Conservation (phyloP, 2,329 filamentous ascomycete species). For the Aspergillus persii region DNA sequence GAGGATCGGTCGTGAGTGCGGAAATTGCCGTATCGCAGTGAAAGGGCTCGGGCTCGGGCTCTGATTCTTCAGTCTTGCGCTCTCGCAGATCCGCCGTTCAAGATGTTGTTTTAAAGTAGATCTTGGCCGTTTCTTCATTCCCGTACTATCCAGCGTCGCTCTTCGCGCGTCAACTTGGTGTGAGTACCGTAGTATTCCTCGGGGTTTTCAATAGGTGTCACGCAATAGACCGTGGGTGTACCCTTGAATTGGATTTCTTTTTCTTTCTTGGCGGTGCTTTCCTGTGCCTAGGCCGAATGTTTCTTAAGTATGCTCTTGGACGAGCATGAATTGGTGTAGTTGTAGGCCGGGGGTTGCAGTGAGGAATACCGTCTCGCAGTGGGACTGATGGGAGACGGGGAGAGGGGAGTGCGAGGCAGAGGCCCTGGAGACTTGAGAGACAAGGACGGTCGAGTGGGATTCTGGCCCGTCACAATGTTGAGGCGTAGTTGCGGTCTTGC, state of each 20-base stretch:
- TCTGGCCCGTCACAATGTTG: conserved; percentile 42
- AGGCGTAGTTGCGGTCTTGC: conserved; percentile 48
- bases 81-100: not conserved
- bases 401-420: conserved; percentile 43
- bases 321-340: conserved; percentile 45
- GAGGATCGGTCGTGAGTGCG: conserved; percentile 4
- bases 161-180: conserved; percentile 45
- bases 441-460: conserved; percentile 35
- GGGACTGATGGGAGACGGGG: conserved; percentile 42
- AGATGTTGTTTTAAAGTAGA: not conserved
- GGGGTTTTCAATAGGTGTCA: conserved; percentile 49
- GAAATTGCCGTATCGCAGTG: not conserved
- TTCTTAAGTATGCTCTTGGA: conserved; percentile 52
- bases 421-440: conserved; percentile 45
- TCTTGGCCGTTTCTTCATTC: conserved; percentile 26
- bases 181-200: conserved; percentile 51
- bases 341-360: conserved; percentile 39
- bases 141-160: conserved; percentile 45
- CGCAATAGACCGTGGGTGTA: conserved; percentile 45
- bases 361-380: conserved; percentile 43
- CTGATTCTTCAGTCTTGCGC: not conserved
- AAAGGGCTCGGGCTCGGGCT: not conserved
- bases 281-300: conserved; percentile 20
- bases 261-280: conserved; percentile 30
- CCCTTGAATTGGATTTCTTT: conserved; percentile 45